phyloP scores from a whole-genome alignment of 306 rosid genomes.

The Hippophae tibetana region DNA sequence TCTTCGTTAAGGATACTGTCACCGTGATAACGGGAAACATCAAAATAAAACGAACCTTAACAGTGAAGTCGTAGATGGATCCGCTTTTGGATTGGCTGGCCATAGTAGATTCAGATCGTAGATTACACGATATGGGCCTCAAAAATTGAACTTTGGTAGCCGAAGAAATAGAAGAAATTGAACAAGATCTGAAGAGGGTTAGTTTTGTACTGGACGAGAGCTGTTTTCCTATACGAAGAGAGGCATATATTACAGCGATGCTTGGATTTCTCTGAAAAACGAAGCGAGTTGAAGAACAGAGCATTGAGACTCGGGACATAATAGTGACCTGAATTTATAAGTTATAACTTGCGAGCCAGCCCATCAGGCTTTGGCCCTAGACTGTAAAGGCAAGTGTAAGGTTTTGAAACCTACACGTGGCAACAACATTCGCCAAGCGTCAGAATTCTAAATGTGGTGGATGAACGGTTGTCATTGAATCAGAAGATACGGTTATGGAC shows the following conservation, averaged over 20 bases:
- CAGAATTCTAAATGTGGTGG: too few relatives aligned
- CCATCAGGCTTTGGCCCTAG: too few relatives aligned
- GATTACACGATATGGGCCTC: slow-evolving; percentile 7
- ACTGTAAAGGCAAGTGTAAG: slow-evolving; percentile 1
- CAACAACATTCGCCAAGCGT: neutral
- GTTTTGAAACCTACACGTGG: neutral
- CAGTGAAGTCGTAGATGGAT: slow-evolving; percentile 61
- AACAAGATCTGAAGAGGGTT: slow-evolving; percentile 3
- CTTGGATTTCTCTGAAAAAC: slow-evolving; percentile 8
- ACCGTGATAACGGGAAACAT: neutral
- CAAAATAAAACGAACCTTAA: slow-evolving; percentile 28
- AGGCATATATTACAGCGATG: slow-evolving; percentile 18
- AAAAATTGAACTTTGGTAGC: slow-evolving; percentile 8
- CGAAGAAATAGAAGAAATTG: slow-evolving; percentile 9
- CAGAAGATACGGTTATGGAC: neutral
- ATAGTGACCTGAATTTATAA: neutral
- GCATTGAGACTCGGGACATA: slow-evolving; percentile 20
- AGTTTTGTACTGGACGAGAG: slow-evolving; percentile 8
- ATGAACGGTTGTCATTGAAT: slow-evolving; percentile 2
- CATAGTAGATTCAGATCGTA: slow-evolving; percentile 35
- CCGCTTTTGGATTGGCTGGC: slow-evolving; percentile 40
- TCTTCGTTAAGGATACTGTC: too few relatives aligned
- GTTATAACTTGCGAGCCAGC: neutral
- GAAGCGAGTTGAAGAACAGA: slow-evolving; percentile 25
- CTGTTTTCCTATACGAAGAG: slow-evolving; percentile 4